Evolutionary conservation across 192 early-diverging fungal genomes (phyloP).

Genomic region (Coemansia javaensis): DNA sequence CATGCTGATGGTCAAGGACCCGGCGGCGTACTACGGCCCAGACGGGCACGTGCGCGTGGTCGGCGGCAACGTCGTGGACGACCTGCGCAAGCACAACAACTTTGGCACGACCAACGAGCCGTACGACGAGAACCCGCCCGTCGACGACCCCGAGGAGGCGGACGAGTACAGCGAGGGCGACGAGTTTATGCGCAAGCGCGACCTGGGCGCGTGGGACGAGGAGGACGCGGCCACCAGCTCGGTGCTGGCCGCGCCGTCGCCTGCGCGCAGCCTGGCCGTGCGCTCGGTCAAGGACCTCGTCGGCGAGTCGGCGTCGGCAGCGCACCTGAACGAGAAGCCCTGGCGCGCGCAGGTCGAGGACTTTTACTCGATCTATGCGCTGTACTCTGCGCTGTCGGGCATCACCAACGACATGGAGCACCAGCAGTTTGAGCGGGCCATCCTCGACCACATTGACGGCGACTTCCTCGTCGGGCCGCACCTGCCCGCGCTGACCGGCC

Average conservation of each 20-base stretch:
- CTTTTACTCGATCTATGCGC: constrained; percentile 36
- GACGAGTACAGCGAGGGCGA: constrained; percentile 48
- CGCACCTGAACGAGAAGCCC: constrained; percentile 20
- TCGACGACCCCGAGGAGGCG: constrained; percentile 42
- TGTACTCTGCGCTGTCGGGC: constrained; percentile 30
- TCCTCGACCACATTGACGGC: constrained; percentile 40
- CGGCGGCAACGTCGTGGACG: constrained; percentile 40
- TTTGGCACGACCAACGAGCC: constrained; percentile 32
- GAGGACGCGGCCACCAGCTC: constrained; percentile 18
- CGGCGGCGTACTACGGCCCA: constrained; percentile 38
- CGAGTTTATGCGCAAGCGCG: constrained; percentile 49
- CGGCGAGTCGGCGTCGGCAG: constrained; percentile 33
- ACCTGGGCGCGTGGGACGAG: constrained; percentile 18
- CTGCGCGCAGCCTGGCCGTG: constrained; percentile 3
- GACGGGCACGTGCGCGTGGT: constrained; percentile 43
- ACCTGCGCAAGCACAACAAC: constrained; percentile 43
- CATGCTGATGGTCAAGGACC: constrained; percentile 49
- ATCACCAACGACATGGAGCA: constrained; percentile 25
- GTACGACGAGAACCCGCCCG: constrained; percentile 47
- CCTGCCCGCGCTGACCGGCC: constrained; percentile 15
- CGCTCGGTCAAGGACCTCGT: constrained; percentile 16
- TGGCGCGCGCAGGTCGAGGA: constrained; percentile 46
- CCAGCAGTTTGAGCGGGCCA: constrained; percentile 43
- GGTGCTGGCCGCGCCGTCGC: background rate
- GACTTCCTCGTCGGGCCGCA: constrained; percentile 32